Evolutionary conservation across 148 eudicot genomes (phyloP).

Genomic region (Vaccinium vitisidaea): DNA sequence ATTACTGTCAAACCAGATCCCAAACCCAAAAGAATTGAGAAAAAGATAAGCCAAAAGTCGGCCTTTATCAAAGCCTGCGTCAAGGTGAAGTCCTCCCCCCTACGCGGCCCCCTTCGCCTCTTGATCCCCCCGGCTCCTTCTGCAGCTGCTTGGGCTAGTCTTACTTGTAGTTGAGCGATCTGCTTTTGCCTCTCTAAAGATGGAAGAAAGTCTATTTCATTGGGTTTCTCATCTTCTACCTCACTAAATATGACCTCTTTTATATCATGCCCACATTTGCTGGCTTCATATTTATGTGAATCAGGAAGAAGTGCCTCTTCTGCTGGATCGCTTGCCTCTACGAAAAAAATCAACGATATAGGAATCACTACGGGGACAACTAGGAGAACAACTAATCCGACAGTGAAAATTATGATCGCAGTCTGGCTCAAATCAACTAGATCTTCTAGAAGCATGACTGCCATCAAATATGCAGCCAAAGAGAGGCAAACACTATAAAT

Average conservation of each 20-base stretch:
- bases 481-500: conserved; percentile 72
- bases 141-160: conserved; percentile 83
- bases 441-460: conserved; percentile 87
- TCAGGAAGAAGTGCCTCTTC: conserved; percentile 59
- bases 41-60: conserved; percentile 90
- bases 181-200: conserved; percentile 71
- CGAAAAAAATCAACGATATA: conserved; percentile 38
- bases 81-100: conserved; percentile 93
- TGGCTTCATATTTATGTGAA: conserved; percentile 35
- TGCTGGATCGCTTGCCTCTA: conserved; percentile 40
- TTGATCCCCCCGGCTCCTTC: conserved; percentile 85
- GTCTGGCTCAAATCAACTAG: conserved; percentile 55
- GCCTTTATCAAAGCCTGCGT: conserved; percentile 83
- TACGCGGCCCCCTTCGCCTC: conserved; percentile 75
- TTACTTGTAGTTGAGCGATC: conserved; percentile 68
- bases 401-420: conserved; percentile 60
- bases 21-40: conserved; percentile 74
- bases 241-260: conserved; percentile 73
- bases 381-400: conserved; percentile 52
- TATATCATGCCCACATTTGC: conserved; percentile 41
- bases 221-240: conserved; percentile 76
- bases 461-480: conserved; percentile 91
- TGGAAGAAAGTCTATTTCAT: conserved; percentile 65
- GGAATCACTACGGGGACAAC: conserved; percentile 71
- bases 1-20: conserved; percentile 97